phyloP scores from a whole-genome alignment of 164 flowering plant genomes.

The Macadamia integrifolia region DNA sequence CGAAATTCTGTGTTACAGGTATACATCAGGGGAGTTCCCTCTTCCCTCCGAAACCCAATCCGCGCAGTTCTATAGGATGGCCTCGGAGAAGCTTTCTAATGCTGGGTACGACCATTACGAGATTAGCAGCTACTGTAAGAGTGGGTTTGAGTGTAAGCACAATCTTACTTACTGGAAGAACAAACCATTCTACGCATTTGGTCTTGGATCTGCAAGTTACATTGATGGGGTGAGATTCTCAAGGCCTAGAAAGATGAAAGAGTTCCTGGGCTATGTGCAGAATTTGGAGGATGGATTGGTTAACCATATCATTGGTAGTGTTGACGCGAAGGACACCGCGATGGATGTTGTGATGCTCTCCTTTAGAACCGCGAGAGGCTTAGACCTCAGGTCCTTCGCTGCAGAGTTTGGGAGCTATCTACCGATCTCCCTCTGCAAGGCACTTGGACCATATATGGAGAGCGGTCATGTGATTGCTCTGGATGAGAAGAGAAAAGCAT shows the following conservation, averaged over 20 bases:
- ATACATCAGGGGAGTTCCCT: constrained; percentile 83
- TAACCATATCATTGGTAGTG: constrained; percentile 14
- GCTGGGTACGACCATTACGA: constrained; percentile 85
- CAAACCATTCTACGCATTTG: constrained; percentile 75
- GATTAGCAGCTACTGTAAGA: constrained; percentile 75
- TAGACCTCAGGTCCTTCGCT: constrained; percentile 51
- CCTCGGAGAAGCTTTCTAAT: constrained; percentile 46
- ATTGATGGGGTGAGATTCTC: constrained; percentile 64
- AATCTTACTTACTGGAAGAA: constrained; percentile 76
- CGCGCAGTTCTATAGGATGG: constrained; percentile 74
- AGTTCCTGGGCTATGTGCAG: constrained; percentile 51
- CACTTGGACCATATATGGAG: constrained; percentile 49
- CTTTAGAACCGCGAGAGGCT: constrained; percentile 70
- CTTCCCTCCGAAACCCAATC: constrained; percentile 77
- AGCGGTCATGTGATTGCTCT: constrained; percentile 80
- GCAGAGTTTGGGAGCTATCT: constrained; percentile 56
- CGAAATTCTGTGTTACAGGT: constrained; percentile 45
- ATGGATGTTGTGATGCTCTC: constrained; percentile 86
- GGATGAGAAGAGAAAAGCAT: constrained; percentile 44
- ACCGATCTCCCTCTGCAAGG: constrained; percentile 41
- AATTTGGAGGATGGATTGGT: constrained; percentile 44
- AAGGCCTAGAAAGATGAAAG: constrained; percentile 76
- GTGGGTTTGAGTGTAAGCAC: constrained; percentile 80
- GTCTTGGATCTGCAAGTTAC: constrained; percentile 86
- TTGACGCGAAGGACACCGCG: constrained; percentile 50